Conservation (phyloP, 805 yeast species). For the Danielia oregonensis region DNA sequence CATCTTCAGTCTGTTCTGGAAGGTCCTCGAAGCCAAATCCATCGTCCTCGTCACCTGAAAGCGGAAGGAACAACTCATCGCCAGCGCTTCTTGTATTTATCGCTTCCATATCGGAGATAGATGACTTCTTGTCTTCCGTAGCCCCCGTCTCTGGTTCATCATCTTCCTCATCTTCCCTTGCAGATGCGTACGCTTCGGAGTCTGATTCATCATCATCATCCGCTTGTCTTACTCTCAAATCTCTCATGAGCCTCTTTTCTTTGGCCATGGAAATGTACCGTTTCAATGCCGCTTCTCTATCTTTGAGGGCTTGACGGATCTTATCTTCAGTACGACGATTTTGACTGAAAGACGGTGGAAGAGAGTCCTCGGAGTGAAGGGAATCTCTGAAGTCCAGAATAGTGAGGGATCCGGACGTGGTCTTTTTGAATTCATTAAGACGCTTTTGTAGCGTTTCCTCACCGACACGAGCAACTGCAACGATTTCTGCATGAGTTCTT, state of each 20-base stretch:
- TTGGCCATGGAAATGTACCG: constrained; percentile 22
- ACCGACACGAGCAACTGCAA: constrained; percentile 92
- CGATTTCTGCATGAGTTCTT: constrained; percentile 89
- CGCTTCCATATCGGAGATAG: too few relatives aligned
- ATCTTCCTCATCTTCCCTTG: too few relatives aligned
- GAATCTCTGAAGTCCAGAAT: constrained; percentile 68
- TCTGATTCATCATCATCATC: constrained; percentile 6
- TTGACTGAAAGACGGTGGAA: constrained; percentile 80
- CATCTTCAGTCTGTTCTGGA: constrained; percentile 8
- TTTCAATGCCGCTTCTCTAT: constrained; percentile 16
- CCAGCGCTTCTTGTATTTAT: too few relatives aligned
- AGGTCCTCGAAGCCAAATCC: constrained; percentile 9
- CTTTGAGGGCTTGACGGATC: constrained; percentile 26
- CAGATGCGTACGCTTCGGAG: too few relatives aligned
- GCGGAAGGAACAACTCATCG: constrained; percentile 11
- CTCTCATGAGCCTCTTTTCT: constrained; percentile 7
- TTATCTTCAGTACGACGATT: constrained; percentile 53
- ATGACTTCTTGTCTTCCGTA: too few relatives aligned
- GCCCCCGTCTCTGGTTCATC: too few relatives aligned
- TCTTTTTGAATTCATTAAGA: constrained; percentile 78
- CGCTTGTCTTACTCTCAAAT: constrained; percentile 2
- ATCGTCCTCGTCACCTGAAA: constrained; percentile 10
- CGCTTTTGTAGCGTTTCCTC: constrained; percentile 90
- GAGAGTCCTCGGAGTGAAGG: constrained; percentile 40
- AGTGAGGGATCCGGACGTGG: constrained; percentile 70